Percentiles rank a stretch among this genome's conserved stretches.
These are phyloP conservation scores for Jatropha multifida DNA, from an alignment of 441 rosid species.

Conservation along the genomic window DNA sequence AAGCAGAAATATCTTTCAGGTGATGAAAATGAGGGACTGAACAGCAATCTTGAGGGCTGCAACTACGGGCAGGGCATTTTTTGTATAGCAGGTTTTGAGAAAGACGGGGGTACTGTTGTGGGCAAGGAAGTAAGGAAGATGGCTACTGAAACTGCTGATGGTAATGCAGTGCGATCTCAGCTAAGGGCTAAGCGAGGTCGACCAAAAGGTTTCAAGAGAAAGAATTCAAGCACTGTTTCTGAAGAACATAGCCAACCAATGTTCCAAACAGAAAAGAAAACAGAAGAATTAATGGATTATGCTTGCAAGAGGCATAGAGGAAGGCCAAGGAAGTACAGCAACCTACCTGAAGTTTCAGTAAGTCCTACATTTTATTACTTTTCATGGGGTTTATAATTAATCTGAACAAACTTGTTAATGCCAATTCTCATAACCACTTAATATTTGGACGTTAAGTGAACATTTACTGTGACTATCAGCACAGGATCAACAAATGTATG, in stretches of 20 bases:
- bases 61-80: background rate
- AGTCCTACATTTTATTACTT: slow-evolving; percentile 27
- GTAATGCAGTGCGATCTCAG: slow-evolving; percentile 7
- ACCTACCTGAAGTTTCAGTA: slow-evolving; percentile 25
- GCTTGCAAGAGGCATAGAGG: slow-evolving; percentile 32
- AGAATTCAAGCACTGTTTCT: slow-evolving; percentile 9
- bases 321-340: slow-evolving; percentile 27
- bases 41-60: background rate
- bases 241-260: slow-evolving; percentile 4
- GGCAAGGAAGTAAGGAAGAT: slow-evolving; percentile 9
- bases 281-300: slow-evolving; percentile 9
- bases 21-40: background rate
- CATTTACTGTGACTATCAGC: too few species aligned
- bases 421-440: too few species aligned
- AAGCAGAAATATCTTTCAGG: slow-evolving; percentile 14
- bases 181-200: slow-evolving; percentile 18
- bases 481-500: background rate
- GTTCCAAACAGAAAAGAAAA: slow-evolving; percentile 1
- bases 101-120: background rate
- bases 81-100: background rate
- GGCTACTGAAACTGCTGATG: slow-evolving; percentile 7
- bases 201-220: slow-evolving; percentile 25
- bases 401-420: background rate
- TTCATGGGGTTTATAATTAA: background rate
- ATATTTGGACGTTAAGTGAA: too few species aligned